Evolutionary conservation across 2,329 filamentous ascomycete species (phyloP), one percentile per base, ranked within the genome.

Genomic region (Colletotrichum camelliae): DNA sequence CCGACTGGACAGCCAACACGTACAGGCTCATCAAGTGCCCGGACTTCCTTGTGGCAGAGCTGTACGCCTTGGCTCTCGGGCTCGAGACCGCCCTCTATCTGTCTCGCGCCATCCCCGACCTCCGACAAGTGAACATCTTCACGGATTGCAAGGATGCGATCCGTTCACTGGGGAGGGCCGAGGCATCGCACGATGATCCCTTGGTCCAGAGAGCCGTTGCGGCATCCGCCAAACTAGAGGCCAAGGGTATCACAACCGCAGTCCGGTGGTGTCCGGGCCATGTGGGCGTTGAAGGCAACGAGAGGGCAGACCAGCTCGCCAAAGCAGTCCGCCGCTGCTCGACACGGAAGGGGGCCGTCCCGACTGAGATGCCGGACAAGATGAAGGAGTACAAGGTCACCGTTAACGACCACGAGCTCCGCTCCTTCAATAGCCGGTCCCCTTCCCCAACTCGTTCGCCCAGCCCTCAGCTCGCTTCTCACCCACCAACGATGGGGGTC

Each of bases 181-280:
- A 70, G 2, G 16, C 13, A 4, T 35, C 27, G 16, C 21, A 37
- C 31, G 16, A 52, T 12, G 62, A 75, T n/a, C 62, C 61, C 13
- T 57, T 75, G 10, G 39, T 75, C 24, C 12, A 29, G 7, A 69
- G 73, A 31, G 69, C 73, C 37, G 62, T 72, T 18, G 39, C 27
- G 2, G 73, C 73, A 15, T 72, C 69, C 29, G 24, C 8, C 15
- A 12, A 37, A 15, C n/a, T 75, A 18, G 31, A 29, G 4, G 16
- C 18, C 7, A 61, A 27, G n/a, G 27, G 31, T 15, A 15, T 67
- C 27, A 18, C 33, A 12, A 57, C 37, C 21, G 7, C 24, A 13
- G 39, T 75, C 21, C 55, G 39, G 7, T 75, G 69, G 73, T 67
- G 55, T 9, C 73, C 73, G 10, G 73, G 73, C 52, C 73, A 75